phyloP scores from a whole-genome alignment of 1,284 basidiomycete species.

The Heterobasidion occidentale region DNA sequence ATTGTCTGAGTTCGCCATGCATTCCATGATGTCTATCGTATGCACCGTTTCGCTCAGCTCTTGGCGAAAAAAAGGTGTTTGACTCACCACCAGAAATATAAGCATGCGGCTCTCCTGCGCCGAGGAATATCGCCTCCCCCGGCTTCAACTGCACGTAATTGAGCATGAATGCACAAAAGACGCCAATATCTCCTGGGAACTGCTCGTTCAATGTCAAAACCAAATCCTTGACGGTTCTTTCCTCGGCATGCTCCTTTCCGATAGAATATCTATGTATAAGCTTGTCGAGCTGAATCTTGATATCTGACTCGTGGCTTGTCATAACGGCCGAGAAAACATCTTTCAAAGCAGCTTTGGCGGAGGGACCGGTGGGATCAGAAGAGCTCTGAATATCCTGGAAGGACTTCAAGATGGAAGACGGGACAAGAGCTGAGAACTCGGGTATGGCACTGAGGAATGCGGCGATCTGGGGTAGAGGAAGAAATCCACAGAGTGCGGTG shows the following conservation, averaged over 20 bases:
- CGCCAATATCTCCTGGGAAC: slow-evolving; percentile 91
- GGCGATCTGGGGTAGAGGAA: slow-evolving; percentile 69
- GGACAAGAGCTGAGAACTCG: slow-evolving; percentile 74
- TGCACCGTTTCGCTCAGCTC: neutral
- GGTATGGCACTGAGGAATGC: slow-evolving; percentile 62
- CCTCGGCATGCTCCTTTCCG: slow-evolving; percentile 30
- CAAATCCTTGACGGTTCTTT: slow-evolving; percentile 52
- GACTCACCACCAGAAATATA: slow-evolving; percentile 83
- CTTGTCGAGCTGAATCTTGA: slow-evolving; percentile 48
- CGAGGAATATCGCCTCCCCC: slow-evolving; percentile 91
- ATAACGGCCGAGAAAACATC: slow-evolving; percentile 80
- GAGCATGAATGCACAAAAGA: slow-evolving; percentile 88
- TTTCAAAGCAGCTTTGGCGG: slow-evolving; percentile 57
- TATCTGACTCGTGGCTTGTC: slow-evolving; percentile 51
- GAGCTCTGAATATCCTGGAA: slow-evolving; percentile 38
- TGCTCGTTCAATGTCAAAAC: slow-evolving; percentile 71
- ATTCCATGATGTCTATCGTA: slow-evolving; percentile 84
- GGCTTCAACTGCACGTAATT: slow-evolving; percentile 78
- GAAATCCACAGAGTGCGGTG: slow-evolving; percentile 87
- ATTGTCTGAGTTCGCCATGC: slow-evolving; percentile 98
- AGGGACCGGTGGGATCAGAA: slow-evolving; percentile 31
- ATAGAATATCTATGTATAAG: slow-evolving; percentile 59
- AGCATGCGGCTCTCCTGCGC: slow-evolving; percentile 95
- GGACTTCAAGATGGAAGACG: slow-evolving; percentile 36
- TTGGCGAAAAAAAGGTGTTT: neutral